phyloP scores from a whole-genome alignment of 179 eudicot species.

The Silene coronaria region DNA sequence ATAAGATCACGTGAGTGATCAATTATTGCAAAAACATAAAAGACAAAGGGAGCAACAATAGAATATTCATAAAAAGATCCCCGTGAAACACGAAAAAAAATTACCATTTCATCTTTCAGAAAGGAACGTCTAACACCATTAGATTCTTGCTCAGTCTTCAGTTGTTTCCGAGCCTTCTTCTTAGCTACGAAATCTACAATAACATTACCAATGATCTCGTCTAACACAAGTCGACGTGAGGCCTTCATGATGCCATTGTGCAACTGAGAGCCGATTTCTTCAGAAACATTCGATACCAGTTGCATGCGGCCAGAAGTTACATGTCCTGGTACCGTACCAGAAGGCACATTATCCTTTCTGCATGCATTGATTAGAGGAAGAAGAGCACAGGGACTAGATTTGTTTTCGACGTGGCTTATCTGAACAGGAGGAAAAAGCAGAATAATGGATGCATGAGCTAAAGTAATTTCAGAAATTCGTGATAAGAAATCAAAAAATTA shows the following conservation, averaged over 20 bases:
- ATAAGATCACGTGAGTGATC: not conserved
- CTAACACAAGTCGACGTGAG: conserved; percentile 65
- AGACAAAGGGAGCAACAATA: not conserved
- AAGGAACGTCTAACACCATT: conserved; percentile 31
- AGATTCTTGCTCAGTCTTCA: conserved; percentile 31
- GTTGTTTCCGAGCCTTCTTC: conserved; percentile 56
- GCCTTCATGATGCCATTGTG: conserved; percentile 78
- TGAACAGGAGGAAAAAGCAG: conserved; percentile 28
- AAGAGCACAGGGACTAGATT: conserved; percentile 42
- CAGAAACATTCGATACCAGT: conserved; percentile 51
- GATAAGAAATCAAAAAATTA: not conserved
- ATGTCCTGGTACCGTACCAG: conserved; percentile 23
- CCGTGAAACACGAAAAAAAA: not conserved
- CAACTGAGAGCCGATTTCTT: conserved; percentile 65
- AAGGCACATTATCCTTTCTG: conserved; percentile 36
- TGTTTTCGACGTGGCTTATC: conserved; percentile 56
- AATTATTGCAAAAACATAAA: not conserved
- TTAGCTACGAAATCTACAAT: conserved; percentile 46
- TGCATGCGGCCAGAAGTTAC: conserved; percentile 16
- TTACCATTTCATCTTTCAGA: conserved; percentile 43
- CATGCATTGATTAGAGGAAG: conserved; percentile 48
- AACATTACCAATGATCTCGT: conserved; percentile 67
- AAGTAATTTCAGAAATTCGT: not conserved
- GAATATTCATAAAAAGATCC: conserved; percentile 2
- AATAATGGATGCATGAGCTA: conserved; percentile 11